Evolutionary conservation across 1,284 basidiomycete species (phyloP), one percentile per base, ranked within the genome.

Genomic region (Puccinia triticina): DNA sequence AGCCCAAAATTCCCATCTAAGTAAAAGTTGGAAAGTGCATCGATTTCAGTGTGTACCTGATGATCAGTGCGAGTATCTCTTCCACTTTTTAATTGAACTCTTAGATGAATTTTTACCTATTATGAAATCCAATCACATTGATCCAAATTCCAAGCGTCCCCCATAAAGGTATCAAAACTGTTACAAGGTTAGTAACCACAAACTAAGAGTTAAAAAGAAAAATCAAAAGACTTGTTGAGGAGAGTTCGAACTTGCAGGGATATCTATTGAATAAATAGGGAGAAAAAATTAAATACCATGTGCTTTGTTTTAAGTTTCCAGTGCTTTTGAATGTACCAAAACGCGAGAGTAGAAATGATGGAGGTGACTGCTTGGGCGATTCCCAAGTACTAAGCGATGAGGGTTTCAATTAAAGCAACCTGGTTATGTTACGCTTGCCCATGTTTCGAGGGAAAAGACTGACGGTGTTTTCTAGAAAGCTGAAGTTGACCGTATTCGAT

Each of bases 1-100:
- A 32, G 61, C 59, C 80, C 80, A 82, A 76, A 82, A 82, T 46
- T 82, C 80, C 80, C 80, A 82, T 67, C 80, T 82, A 34, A 66
- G 43, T 48, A 21, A n/a, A 26, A 53, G 12, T 32, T 53, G 53
- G 26, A 74, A 53, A 5, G 32, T 29, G 32, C 3, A 64, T 3
- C 16, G 29, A 64, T 64, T 16, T 61, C 26, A 21, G 61, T 7
- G 8, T 29, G 2, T 8, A 26, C 14, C 29, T 59, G 14, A 57
- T 21, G 4, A 37, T 26, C n/a, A 12, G 37, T 64, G n/a, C 18
- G 40, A n/a, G 21, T 29, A 21, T 16, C 32, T 67, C 1, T 34
- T 29, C 34, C 34, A 16, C 18, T 71, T n/a, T 21, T 46, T 37
- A 53, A 43, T 37, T 32, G 59, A 12, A 40, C 1, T 4, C 26